phyloP scores from a whole-genome alignment of 139 green algal species.

The Ulvella scutata region DNA sequence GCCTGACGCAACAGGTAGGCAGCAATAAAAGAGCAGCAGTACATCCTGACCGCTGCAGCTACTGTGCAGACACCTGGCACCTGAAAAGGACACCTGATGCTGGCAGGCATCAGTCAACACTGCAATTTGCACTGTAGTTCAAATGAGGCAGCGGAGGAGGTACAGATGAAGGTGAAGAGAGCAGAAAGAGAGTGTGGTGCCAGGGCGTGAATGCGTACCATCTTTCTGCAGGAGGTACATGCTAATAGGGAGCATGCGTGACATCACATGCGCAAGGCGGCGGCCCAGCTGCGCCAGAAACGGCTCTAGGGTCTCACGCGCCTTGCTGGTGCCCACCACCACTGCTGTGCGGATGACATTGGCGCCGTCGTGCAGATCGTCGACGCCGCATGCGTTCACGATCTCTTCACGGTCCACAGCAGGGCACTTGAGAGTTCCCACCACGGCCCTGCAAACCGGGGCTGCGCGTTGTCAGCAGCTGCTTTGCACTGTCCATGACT shows the following conservation, averaged over 20 bases:
- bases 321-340: conserved; percentile 78
- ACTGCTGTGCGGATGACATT: conserved; percentile 92
- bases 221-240: conserved; percentile 75
- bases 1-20: no score
- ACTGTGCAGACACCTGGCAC: no score
- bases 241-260: conserved; percentile 73
- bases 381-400: conserved; percentile 86
- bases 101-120: no score
- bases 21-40: no score
- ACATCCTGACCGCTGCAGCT: no score
- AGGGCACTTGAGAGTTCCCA: conserved; percentile 10
- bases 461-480: no score
- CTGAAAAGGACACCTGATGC: no score
- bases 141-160: no score
- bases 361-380: conserved; percentile 87
- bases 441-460: conserved; percentile 8
- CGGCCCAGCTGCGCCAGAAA: conserved; percentile 70
- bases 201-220: background rate
- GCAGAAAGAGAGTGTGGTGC: no score
- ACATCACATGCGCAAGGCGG: conserved; percentile 72
- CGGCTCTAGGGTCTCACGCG: conserved; percentile 75
- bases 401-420: conserved; percentile 70
- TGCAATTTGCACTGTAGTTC: no score
- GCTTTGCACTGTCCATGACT: no score
- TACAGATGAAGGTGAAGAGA: no score